Evolutionary conservation across 345 rosid genomes (phyloP).

Genomic region (Hypericum androsaemum): DNA sequence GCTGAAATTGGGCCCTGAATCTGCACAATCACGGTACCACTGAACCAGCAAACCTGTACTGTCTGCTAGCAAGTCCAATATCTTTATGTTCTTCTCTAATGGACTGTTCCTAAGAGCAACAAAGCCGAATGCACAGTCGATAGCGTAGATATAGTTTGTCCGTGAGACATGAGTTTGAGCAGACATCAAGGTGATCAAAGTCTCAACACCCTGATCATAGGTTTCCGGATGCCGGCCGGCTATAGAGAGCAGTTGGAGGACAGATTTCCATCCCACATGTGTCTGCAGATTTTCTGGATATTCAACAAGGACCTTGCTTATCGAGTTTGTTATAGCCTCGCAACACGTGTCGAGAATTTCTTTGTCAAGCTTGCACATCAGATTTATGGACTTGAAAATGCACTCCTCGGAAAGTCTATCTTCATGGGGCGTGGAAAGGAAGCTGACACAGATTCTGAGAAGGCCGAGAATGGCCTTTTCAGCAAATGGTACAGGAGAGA

Average conservation of each 20-base stretch:
- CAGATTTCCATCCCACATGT: constrained; percentile 73
- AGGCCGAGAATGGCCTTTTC: constrained; percentile 60
- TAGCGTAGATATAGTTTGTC: constrained; percentile 50
- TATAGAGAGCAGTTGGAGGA: constrained; percentile 53
- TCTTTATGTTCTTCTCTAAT: constrained; percentile 55
- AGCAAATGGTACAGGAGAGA: constrained; percentile 74
- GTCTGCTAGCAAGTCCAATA: constrained; percentile 62
- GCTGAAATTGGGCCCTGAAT: constrained; percentile 32
- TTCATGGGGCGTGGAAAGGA: constrained; percentile 33
- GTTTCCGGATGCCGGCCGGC: constrained; percentile 66
- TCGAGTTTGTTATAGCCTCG: constrained; percentile 44
- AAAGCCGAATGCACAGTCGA: constrained; percentile 76
- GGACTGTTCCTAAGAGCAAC: constrained; percentile 63
- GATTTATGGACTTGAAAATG: constrained; percentile 61
- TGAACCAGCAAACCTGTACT: constrained; percentile 41
- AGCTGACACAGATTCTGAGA: constrained; percentile 55
- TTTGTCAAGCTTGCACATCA: constrained; percentile 90
- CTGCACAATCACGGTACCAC: constrained; percentile 45
- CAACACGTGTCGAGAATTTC: constrained; percentile 67
- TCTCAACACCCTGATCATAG: constrained; percentile 62
- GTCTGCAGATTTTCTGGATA: constrained; percentile 54
- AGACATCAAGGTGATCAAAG: constrained; percentile 52
- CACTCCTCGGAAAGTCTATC: constrained; percentile 55
- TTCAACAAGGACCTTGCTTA: constrained; percentile 50
- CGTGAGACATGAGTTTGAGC: constrained; percentile 36